Conservation (phyloP, 202 grass and related monocot genomes). For the Saccharum hybrid region DNA sequence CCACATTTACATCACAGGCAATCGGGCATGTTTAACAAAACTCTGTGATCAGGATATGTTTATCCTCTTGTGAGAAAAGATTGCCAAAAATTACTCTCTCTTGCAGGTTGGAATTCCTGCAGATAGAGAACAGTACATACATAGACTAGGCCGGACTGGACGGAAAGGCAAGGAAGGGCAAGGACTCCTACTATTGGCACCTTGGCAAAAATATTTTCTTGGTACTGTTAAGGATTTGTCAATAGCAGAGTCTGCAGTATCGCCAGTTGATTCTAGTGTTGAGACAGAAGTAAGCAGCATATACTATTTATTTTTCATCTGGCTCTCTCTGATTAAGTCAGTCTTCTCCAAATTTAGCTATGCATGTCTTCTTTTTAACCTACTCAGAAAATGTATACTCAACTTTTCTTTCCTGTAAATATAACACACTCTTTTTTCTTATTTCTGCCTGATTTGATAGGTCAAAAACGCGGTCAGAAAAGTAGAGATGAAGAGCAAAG, state of each 20-base stretch:
- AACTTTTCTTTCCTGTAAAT: conserved; percentile 3
- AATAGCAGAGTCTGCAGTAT: conserved; percentile 58
- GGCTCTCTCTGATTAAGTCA: not conserved
- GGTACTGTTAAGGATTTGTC: conserved; percentile 79
- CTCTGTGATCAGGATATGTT: conserved; percentile 3
- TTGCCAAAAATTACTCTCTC: conserved; percentile 24
- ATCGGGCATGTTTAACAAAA: not conserved
- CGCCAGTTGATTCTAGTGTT: conserved; percentile 52
- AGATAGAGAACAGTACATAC: conserved; percentile 94
- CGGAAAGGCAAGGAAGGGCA: conserved; percentile 92
- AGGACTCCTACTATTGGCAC: conserved; percentile 84
- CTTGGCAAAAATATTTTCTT: conserved; percentile 86
- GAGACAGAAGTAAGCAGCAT: conserved; percentile 58
- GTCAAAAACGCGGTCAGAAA: conserved; percentile 56
- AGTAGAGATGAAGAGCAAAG: conserved; percentile 77
- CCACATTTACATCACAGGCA: not conserved
- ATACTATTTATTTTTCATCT: conserved; percentile 35
- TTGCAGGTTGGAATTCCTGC: conserved; percentile 81
- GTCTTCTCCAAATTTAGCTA: conserved; percentile 22
- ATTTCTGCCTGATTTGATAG: conserved; percentile 51
- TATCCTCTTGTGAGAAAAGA: not conserved
- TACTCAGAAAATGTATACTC: conserved; percentile 35
- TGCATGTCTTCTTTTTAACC: conserved; percentile 18
- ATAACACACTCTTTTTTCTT: conserved; percentile 29
- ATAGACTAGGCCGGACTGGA: conserved; percentile 93